A percentile compares a stretch with the other conserved stretches of the same genome.
Evolutionary conservation across 306 rosid species (phyloP).

Genomic region (Medicago ruthenica): DNA sequence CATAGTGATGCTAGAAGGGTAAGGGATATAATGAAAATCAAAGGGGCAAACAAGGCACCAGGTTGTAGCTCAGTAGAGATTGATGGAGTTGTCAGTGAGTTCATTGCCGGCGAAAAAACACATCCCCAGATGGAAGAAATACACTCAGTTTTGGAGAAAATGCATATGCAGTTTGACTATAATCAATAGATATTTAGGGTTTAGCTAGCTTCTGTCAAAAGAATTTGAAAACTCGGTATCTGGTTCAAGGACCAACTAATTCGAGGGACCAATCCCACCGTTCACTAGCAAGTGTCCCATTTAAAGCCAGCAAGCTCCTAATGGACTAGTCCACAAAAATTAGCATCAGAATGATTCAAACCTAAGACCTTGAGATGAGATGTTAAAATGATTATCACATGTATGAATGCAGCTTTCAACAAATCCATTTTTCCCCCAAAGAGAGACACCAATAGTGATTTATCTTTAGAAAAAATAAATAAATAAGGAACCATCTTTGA

Average conservation of each 20-base stretch:
- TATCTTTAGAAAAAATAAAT: too few relatives aligned
- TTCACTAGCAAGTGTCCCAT: too few relatives aligned
- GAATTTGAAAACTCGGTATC: too few relatives aligned
- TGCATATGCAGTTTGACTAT: conserved; percentile 50
- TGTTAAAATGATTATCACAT: too few relatives aligned
- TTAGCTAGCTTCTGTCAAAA: background rate
- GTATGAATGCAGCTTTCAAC: background rate
- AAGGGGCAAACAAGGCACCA: conserved; percentile 63
- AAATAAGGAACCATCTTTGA: too few relatives aligned
- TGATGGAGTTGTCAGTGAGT: conserved; percentile 62
- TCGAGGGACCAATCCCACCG: too few relatives aligned
- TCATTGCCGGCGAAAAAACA: conserved; percentile 67
- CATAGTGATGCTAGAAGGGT: conserved; percentile 61
- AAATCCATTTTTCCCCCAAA: background rate
- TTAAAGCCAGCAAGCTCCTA: too few relatives aligned
- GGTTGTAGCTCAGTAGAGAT: conserved; percentile 83
- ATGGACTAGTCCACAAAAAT: too few relatives aligned
- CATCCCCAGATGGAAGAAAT: conserved; percentile 61
- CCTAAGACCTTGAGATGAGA: too few relatives aligned
- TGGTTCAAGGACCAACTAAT: too few relatives aligned
- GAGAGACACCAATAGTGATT: background rate
- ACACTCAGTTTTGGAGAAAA: conserved; percentile 56
- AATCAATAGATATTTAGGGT: background rate
- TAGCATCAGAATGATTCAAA: too few relatives aligned
- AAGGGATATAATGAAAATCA: conserved; percentile 65